A percentile compares a stretch with the other conserved stretches of the same genome.
These are phyloP conservation scores for Candida hispaniensis DNA, from an alignment of 805 yeast genomes.

Conservation along the genomic window DNA sequence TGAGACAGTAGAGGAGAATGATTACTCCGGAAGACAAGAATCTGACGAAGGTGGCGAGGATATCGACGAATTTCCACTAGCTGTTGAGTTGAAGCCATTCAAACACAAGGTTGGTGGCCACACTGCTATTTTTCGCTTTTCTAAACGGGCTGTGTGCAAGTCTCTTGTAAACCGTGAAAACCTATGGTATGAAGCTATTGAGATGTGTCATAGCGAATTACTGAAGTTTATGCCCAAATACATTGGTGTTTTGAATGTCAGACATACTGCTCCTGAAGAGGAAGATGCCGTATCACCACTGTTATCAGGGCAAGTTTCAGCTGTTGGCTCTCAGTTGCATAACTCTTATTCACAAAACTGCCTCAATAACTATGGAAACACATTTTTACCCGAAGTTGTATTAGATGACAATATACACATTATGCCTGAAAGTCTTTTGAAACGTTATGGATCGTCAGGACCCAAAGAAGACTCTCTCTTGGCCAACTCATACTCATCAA, in stretches of 20 bases:
- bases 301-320: slow-evolving; percentile 1
- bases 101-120: slow-evolving; percentile 96
- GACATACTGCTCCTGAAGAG: slow-evolving; percentile 46
- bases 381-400: slow-evolving; percentile 63
- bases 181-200: slow-evolving; percentile 83
- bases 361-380: too few species aligned
- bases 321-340: neutral
- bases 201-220: slow-evolving; percentile 61
- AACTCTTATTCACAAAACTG: too few species aligned
- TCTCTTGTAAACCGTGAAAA: slow-evolving; percentile 85
- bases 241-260: slow-evolving; percentile 86
- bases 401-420: slow-evolving; percentile 87
- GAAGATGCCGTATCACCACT: slow-evolving; percentile 18
- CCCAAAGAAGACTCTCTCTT: slow-evolving; percentile 7
- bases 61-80: slow-evolving; percentile 33
- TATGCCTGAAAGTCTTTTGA: slow-evolving; percentile 70
- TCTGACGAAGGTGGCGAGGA: slow-evolving; percentile 20
- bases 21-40: slow-evolving; percentile 8
- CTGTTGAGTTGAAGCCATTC: slow-evolving; percentile 86
- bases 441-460: slow-evolving; percentile 38
- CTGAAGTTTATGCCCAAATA: slow-evolving; percentile 84
- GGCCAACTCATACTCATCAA: slow-evolving; percentile 5
- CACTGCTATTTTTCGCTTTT: slow-evolving; percentile 88
- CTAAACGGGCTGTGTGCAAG: slow-evolving; percentile 87
- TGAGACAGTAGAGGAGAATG: slow-evolving; percentile 1